Evolutionary conservation across 352 stramenopile genomes (phyloP).

Genomic region (Globisporangium sylvaticum): DNA sequence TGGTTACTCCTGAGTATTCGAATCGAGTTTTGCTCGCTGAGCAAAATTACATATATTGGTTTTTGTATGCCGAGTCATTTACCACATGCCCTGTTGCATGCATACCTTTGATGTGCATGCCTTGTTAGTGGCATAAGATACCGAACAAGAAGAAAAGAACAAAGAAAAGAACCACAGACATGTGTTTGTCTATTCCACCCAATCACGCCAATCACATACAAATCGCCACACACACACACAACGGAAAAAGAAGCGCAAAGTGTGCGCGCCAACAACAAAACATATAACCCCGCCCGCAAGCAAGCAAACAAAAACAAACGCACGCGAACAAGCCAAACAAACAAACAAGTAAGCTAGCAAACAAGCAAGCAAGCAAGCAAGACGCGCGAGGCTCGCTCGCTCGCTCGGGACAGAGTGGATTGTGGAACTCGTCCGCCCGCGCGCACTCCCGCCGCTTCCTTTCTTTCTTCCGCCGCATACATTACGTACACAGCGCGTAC

Average conservation of each 20-base stretch:
- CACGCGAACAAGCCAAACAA: not conserved
- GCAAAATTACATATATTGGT: not conserved
- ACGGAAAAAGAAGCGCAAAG: constrained; percentile 6
- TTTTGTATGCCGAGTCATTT: not conserved
- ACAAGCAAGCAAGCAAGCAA: not conserved
- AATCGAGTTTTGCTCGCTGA: not conserved
- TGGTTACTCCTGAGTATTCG: not conserved
- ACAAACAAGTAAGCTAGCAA: not conserved
- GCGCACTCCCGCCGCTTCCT: not conserved
- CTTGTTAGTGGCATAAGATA: not conserved
- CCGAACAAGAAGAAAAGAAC: not conserved
- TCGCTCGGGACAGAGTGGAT: not conserved
- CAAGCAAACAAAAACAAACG: constrained; percentile 4
- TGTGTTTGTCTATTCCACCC: constrained; percentile 1
- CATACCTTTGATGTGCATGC: not conserved
- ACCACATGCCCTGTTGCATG: too few relatives aligned
- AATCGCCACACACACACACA: constrained; percentile 1
- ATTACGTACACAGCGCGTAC: not conserved
- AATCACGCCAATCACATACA: constrained; percentile 4
- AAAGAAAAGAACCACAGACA: too few relatives aligned
- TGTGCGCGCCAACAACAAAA: not conserved
- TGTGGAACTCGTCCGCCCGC: not conserved
- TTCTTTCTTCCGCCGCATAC: not conserved
- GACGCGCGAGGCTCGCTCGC: not conserved
- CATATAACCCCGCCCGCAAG: not conserved